Conservation (phyloP, 1,284 basidiomycete genomes). For the Rhodofomes roseus region DNA sequence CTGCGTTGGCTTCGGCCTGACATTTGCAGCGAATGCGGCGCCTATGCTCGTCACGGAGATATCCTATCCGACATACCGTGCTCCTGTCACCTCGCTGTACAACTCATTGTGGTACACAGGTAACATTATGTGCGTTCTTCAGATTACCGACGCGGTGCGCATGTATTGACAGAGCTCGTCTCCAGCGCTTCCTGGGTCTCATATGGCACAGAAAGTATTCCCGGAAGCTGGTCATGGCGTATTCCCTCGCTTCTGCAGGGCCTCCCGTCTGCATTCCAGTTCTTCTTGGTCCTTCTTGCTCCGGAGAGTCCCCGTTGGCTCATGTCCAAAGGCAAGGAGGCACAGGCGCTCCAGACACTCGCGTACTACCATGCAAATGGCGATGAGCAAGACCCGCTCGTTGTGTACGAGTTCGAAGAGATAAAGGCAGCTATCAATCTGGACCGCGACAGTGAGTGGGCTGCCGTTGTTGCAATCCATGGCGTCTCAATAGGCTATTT, state of each 20-base stretch:
- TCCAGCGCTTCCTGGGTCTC: constrained; percentile 70
- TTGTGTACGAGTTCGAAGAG: constrained; percentile 71
- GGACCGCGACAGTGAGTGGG: constrained; percentile 41
- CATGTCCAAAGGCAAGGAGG: constrained; percentile 60
- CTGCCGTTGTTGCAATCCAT: background rate
- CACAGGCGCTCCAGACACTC: constrained; percentile 55
- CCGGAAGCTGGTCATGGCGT: constrained; percentile 70
- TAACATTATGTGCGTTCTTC: constrained; percentile 53
- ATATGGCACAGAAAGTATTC: constrained; percentile 68
- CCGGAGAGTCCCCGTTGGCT: constrained; percentile 76
- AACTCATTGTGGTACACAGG: constrained; percentile 83
- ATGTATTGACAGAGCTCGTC: constrained; percentile 3
- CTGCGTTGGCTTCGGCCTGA: constrained; percentile 77
- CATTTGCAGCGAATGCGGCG: constrained; percentile 72
- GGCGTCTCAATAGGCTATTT: background rate
- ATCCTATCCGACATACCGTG: constrained; percentile 74
- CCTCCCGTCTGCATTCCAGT: constrained; percentile 58
- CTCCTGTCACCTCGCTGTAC: constrained; percentile 66
- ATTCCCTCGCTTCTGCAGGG: constrained; percentile 67
- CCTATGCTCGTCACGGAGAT: constrained; percentile 77
- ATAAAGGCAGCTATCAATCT: constrained; percentile 72
- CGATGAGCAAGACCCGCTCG: constrained; percentile 64
- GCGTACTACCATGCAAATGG: constrained; percentile 77
- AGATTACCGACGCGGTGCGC: background rate
- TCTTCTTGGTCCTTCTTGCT: constrained; percentile 53